Conservation (phyloP, 148 eudicot species). For the Vaccinium vitisidaea region DNA sequence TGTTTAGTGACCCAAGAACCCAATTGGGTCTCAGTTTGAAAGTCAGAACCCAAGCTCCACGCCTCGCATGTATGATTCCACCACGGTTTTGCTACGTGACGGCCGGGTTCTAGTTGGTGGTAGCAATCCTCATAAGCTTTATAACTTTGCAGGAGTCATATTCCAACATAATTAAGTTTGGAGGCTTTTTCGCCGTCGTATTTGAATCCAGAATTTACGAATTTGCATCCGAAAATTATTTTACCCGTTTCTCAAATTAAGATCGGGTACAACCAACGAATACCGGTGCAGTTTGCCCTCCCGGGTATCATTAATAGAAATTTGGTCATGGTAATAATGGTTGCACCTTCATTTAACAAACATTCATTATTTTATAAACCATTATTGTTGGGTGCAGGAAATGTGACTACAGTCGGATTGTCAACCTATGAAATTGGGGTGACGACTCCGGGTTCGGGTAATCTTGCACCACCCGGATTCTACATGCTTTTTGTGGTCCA, state of each 20-base stretch:
- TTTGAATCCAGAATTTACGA: conserved; percentile 24
- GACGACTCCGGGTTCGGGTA: conserved; percentile 30
- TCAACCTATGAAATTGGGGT: conserved; percentile 25
- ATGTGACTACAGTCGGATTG: not conserved
- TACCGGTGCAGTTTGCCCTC: conserved; percentile 31
- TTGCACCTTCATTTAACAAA: conserved; percentile 63
- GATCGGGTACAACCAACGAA: conserved; percentile 26
- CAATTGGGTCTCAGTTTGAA: conserved; percentile 46
- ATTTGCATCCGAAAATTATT: conserved; percentile 40
- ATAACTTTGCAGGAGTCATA: conserved; percentile 46
- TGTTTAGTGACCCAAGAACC: conserved; percentile 40
- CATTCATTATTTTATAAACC: too few relatives aligned
- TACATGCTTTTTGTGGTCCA: conserved; percentile 64
- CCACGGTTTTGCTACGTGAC: conserved; percentile 41
- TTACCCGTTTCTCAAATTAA: conserved; percentile 26
- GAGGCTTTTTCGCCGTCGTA: conserved; percentile 67
- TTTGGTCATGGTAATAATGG: conserved; percentile 46
- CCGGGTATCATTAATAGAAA: conserved; percentile 15
- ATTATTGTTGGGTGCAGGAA: not conserved
- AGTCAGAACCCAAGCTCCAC: conserved; percentile 34
- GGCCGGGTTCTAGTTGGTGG: conserved; percentile 45
- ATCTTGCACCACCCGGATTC: conserved; percentile 52
- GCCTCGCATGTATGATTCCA: conserved; percentile 74
- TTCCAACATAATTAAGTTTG: conserved; percentile 68
- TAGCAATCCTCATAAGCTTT: conserved; percentile 57